phyloP scores from a whole-genome alignment of 495 filamentous ascomycete species.

The Penicillium nucicola region DNA sequence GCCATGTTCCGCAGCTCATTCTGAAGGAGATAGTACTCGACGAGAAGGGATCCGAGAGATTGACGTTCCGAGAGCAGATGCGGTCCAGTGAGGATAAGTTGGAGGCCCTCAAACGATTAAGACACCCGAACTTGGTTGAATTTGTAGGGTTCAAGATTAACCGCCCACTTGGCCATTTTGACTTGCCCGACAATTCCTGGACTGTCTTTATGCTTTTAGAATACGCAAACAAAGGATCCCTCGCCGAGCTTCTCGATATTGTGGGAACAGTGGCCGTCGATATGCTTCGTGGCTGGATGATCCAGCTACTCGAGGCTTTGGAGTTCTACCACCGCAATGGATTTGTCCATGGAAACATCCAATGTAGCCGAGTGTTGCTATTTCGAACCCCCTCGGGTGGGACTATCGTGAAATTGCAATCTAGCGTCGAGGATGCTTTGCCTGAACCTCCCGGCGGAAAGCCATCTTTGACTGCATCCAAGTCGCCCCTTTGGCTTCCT shows the following conservation, averaged over 20 bases:
- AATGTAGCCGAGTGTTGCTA: slow-evolving; percentile 73
- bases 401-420: slow-evolving; percentile 44
- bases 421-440: slow-evolving; percentile 40
- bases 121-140: slow-evolving; percentile 73
- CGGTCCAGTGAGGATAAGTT: slow-evolving; percentile 68
- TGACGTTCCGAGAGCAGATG: slow-evolving; percentile 53
- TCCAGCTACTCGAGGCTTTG: slow-evolving; percentile 85
- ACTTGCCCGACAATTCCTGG: slow-evolving; percentile 51
- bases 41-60: slow-evolving; percentile 35
- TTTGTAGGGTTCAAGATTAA: slow-evolving; percentile 79
- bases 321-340: slow-evolving; percentile 82
- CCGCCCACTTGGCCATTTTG: slow-evolving; percentile 26
- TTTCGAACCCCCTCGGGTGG: slow-evolving; percentile 35
- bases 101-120: slow-evolving; percentile 67
- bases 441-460: slow-evolving; percentile 25
- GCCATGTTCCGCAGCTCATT: slow-evolving; percentile 56
- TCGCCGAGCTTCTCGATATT: slow-evolving; percentile 77
- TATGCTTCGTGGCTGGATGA: slow-evolving; percentile 78
- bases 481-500: slow-evolving; percentile 78
- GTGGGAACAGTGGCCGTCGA: slow-evolving; percentile 67
- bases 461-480: slow-evolving; percentile 54
- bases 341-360: slow-evolving; percentile 74
- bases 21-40: slow-evolving; percentile 56
- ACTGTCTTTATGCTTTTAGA: slow-evolving; percentile 78
- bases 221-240: slow-evolving; percentile 74